phyloP scores from a whole-genome alignment of 2,329 filamentous ascomycete species.

The Metarhizium brunneum region DNA sequence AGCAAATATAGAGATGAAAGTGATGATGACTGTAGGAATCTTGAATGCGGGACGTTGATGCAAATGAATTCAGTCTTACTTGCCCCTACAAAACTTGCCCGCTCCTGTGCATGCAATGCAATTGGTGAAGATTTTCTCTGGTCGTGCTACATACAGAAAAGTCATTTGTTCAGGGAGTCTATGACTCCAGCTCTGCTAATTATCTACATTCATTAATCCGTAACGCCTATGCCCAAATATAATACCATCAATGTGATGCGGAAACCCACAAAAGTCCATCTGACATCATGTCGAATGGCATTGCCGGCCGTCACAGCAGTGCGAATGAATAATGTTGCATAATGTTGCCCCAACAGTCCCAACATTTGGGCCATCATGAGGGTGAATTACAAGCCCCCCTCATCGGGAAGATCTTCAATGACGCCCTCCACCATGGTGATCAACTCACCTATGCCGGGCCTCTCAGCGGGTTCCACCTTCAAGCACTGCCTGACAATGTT shows the following conservation, averaged over 20 bases:
- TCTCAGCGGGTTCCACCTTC: constrained; percentile 74
- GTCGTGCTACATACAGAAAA: not conserved
- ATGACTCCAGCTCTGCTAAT: not conserved
- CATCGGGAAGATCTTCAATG: constrained; percentile 33
- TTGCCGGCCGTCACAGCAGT: not conserved
- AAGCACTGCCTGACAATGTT: constrained; percentile 83
- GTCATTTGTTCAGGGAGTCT: not conserved
- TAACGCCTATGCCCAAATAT: constrained; percentile 13
- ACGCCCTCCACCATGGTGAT: constrained; percentile 70
- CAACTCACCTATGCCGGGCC: constrained; percentile 79
- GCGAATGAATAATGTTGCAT: too few relatives aligned
- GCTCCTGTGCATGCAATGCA: too few relatives aligned
- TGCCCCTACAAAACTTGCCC: not conserved
- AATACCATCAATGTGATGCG: too few relatives aligned
- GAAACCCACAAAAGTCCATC: constrained; percentile 2
- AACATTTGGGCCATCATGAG: not conserved
- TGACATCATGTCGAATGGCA: constrained; percentile 8
- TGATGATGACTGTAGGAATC: too few relatives aligned
- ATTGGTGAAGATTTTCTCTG: not conserved
- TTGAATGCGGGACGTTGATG: not conserved
- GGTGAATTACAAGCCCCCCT: not conserved
- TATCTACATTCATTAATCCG: constrained; percentile 13
- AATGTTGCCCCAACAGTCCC: too few relatives aligned
- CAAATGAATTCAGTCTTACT: not conserved
- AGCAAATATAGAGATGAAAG: not conserved